Base-by-base conservation (phyloP, 106 monocot genomes). In the Vanilla planifolia region DNA sequence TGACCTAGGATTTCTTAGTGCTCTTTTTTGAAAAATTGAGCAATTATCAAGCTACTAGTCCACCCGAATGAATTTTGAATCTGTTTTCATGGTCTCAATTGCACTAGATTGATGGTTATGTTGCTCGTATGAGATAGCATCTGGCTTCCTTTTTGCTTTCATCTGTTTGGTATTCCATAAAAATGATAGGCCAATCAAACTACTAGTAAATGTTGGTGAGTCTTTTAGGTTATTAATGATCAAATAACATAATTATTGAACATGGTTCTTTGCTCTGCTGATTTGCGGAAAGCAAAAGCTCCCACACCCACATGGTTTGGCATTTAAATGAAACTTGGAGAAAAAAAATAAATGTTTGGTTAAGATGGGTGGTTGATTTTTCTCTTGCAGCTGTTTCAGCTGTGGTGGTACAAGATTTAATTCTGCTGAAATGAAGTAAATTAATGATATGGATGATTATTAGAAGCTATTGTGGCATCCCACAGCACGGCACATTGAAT, bases 101-200 rank as follows among this genome's bases (percentile, higher is more conserved):
- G 53, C 53, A 29, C 30, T 27, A 30, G 29, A 53, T 2, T 30
- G 1, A 9, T 30, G 28, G 33, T 57, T 36, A 35, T 57, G 2
- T 21, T 35, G 19, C 15, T 15, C 35, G 6, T 34, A 36, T 57
- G 35, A 20, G 17, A 35, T 57, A 8, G 60, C 63, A 59, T 59
- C 50, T 69, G 64, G 39, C 63, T 26, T 13, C 43, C 32, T 67
- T 26, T 71, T 51, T 10, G 27, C 43, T 52, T 61, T n/a, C 37
- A 41, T 61, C 68, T 67, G 62, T 62, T 60, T 62, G 33, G 35
- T 11, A 55, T 52, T 51, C 27, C 27, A 51, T 27, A 67, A 33
- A 37, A 50, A 27, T 39, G n/a, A 35, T 33, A 47, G 28, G 25
- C 19, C 37, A 5, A 37, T 5, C 25, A 35, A 25, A 48, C 44